phyloP scores from a whole-genome alignment of 129 eudicot genomes.

The Tanacetum coccineum region DNA sequence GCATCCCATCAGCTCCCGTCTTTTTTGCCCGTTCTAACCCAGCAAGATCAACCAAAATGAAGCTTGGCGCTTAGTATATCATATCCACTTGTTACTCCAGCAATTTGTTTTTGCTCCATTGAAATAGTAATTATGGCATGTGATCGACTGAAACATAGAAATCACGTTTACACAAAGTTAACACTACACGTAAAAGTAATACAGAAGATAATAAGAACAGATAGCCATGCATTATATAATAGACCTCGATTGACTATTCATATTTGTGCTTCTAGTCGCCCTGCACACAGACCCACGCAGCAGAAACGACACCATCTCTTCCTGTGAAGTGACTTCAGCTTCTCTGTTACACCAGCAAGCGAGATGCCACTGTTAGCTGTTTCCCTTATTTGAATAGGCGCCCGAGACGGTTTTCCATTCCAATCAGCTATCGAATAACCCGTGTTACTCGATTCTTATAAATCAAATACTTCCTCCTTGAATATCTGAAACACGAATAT shows the following conservation, averaged over 20 bases:
- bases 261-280: slow-evolving; percentile 97
- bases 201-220: slow-evolving; percentile 2
- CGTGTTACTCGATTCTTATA: too few relatives aligned
- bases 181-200: slow-evolving; percentile 7
- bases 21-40: slow-evolving; percentile 94
- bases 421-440: slow-evolving; percentile 45
- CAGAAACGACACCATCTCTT: slow-evolving; percentile 81
- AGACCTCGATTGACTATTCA: slow-evolving; percentile 96
- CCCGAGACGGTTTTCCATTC: slow-evolving; percentile 60
- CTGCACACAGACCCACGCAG: slow-evolving; percentile 80
- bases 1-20: slow-evolving; percentile 96
- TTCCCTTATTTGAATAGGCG: too few relatives aligned
- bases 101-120: slow-evolving; percentile 68
- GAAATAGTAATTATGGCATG: slow-evolving; percentile 95
- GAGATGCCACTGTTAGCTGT: slow-evolving; percentile 82
- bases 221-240: background rate
- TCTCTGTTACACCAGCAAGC: slow-evolving; percentile 95
- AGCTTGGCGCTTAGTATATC: slow-evolving; percentile 84
- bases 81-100: slow-evolving; percentile 42
- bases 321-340: slow-evolving; percentile 82
- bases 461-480: slow-evolving; percentile 95
- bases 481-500: slow-evolving; percentile 52
- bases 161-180: slow-evolving; percentile 2
- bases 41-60: slow-evolving; percentile 92
- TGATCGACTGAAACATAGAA: slow-evolving; percentile 62